Evolutionary conservation across 192 early-diverging fungal genomes (phyloP).

Genomic region (Phlyctochytrium planicorne): DNA sequence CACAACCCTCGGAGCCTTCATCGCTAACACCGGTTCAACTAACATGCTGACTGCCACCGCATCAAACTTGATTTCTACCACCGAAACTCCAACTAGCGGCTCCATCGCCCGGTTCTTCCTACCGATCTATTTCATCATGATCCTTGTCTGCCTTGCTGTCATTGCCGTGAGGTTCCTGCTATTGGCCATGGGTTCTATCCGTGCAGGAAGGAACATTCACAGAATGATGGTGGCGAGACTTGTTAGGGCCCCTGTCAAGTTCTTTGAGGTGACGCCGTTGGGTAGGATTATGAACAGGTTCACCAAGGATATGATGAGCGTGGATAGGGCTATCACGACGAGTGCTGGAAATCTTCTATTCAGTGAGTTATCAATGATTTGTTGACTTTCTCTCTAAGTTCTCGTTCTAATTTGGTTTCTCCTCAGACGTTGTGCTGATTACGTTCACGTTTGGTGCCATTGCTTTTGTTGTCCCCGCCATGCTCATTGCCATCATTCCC

Average conservation of each 20-base stretch:
- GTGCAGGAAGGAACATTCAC: slow-evolving; percentile 20
- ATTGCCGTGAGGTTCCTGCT: slow-evolving; percentile 17
- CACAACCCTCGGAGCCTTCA: too few species aligned
- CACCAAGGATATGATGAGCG: slow-evolving; percentile 44
- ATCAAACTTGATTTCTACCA: too few species aligned
- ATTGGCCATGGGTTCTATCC: slow-evolving; percentile 15
- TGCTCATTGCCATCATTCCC: slow-evolving; percentile 1
- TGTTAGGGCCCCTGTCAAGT: slow-evolving; percentile 67
- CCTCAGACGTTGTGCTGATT: background rate
- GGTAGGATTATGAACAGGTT: slow-evolving; percentile 73
- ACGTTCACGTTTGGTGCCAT: background rate
- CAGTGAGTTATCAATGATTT: slow-evolving; percentile 6
- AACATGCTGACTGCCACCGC: too few species aligned
- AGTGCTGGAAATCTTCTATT: slow-evolving; percentile 15
- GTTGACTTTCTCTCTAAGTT: background rate
- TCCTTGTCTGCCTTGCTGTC: background rate
- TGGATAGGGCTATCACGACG: slow-evolving; percentile 26
- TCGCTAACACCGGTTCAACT: too few species aligned
- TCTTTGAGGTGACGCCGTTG: slow-evolving; percentile 89
- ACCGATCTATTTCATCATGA: slow-evolving; percentile 11
- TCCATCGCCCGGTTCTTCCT: too few species aligned
- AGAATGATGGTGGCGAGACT: slow-evolving; percentile 15
- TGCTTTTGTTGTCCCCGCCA: background rate
- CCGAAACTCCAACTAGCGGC: too few species aligned
- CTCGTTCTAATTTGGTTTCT: background rate